Conservation (phyloP, 2,329 filamentous ascomycete genomes). For the Diaporthe nobilis region DNA sequence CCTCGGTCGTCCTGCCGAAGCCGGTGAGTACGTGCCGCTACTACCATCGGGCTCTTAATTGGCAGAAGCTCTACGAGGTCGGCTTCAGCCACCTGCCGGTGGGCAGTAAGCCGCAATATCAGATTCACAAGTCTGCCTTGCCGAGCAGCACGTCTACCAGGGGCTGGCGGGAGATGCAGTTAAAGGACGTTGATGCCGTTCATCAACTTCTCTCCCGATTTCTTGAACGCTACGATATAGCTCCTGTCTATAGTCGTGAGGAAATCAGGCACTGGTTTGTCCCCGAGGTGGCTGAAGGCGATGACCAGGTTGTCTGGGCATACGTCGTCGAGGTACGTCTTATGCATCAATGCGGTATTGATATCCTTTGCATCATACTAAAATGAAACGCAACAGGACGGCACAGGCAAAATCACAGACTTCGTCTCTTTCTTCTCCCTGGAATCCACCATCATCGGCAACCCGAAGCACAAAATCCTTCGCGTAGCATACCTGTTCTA, state of each 20-base stretch:
- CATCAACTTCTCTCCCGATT: not conserved
- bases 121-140: not conserved
- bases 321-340: not conserved
- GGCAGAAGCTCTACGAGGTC: not conserved
- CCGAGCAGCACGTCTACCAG: not conserved
- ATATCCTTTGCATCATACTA: not conserved
- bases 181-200: not conserved
- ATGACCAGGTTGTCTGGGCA: not conserved
- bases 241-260: not conserved
- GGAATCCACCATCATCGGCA: not conserved
- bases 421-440: not conserved
- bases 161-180: not conserved
- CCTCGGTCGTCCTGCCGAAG: not conserved
- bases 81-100: not conserved
- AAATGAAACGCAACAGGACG: not conserved
- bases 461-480: not conserved
- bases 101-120: not conserved
- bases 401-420: not conserved
- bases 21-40: not conserved
- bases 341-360: too few relatives aligned
- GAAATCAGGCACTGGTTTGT: not conserved
- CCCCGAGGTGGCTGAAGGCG: not conserved
- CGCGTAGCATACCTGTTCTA: not conserved
- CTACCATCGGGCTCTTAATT: not conserved
- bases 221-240: not conserved